Percentiles rank a stretch among this genome's conserved stretches.
Evolutionary conservation across 345 rosid species (phyloP).

Genomic region (Linum tenue): DNA sequence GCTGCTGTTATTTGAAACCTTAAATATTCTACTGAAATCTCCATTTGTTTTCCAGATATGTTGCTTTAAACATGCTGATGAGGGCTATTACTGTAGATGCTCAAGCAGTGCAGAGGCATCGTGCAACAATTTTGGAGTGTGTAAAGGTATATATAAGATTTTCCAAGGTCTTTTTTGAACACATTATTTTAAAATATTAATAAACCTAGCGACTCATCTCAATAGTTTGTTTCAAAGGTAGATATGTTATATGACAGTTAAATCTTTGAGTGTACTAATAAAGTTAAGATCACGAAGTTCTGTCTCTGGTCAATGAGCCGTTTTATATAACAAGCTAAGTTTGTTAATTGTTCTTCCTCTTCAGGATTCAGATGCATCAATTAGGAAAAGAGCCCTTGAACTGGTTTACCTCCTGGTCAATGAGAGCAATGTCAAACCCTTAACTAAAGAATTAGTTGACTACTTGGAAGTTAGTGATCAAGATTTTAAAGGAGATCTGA

Average conservation of each 20-base stretch:
- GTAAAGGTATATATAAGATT: conserved; percentile 58
- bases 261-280: too few species aligned
- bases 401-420: conserved; percentile 78
- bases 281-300: neutral
- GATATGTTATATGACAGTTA: too few species aligned
- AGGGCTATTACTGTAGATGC: conserved; percentile 81
- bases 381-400: conserved; percentile 94
- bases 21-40: conserved; percentile 6
- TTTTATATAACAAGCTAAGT: conserved; percentile 4
- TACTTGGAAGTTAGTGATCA: conserved; percentile 91
- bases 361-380: conserved; percentile 98
- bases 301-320: neutral
- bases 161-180: neutral
- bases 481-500: conserved; percentile 96
- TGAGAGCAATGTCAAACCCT: conserved; percentile 80
- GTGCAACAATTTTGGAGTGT: conserved; percentile 93
- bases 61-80: conserved; percentile 95
- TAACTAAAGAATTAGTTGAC: conserved; percentile 87
- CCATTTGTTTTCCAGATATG: conserved; percentile 48
- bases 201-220: too few species aligned
- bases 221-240: too few species aligned
- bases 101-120: conserved; percentile 96
- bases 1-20: neutral
- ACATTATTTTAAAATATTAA: neutral
- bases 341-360: conserved; percentile 27